Evolutionary conservation across 495 filamentous ascomycete genomes (phyloP), one percentile per base, ranked within the genome.

Genomic region (Rhizodiscina lignyota): DNA sequence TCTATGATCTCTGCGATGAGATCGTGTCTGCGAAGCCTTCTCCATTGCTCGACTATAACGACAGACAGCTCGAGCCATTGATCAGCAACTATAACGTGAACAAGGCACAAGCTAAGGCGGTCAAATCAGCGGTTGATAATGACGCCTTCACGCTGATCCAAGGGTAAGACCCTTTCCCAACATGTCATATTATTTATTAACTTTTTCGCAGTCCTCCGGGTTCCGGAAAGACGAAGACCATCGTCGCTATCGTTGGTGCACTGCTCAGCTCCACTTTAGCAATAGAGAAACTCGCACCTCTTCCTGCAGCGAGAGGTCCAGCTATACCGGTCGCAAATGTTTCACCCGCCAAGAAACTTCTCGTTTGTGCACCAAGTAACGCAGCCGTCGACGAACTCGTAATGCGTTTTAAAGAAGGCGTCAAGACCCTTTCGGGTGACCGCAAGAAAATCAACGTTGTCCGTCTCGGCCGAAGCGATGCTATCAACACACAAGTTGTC

Each of bases 181-280:
- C n/a, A n/a, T 37, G 11, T 1, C 18, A 28, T 30, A 24, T 21
- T 18, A 32, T 17, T 30, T 31, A 2, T 11, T 38, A 24, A 34
- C 72, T n/a, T n/a, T n/a, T n/a, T n/a, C n/a, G n/a, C n/a, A n/a
- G 68, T 27, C 91, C 89, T 33, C 89, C 89, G 1, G 89, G 89
- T 49, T 89, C 87, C 3, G 89, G 89, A 48, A 97, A 97, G 58
- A 97, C 89, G 0, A 97, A 96, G 53, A 97, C 89, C 0, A 96
- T 97, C 36, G 72, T 93, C 39, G 89, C 87, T 31, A 92, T 96
- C 60, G 83, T 94, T 11, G 89, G 89, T 29, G 81, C 83, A 40
- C 63, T 96, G 5, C 48, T 97, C 10, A 83, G 72, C 3, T 64
- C 65, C 30, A 59, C 46, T n/a, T 60, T 84, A 8, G 5, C 8